Evolutionary conservation across 768 basidiomycete genomes (phyloP), one percentile per base, ranked within the genome.

Genomic region (Mycena rosella): DNA sequence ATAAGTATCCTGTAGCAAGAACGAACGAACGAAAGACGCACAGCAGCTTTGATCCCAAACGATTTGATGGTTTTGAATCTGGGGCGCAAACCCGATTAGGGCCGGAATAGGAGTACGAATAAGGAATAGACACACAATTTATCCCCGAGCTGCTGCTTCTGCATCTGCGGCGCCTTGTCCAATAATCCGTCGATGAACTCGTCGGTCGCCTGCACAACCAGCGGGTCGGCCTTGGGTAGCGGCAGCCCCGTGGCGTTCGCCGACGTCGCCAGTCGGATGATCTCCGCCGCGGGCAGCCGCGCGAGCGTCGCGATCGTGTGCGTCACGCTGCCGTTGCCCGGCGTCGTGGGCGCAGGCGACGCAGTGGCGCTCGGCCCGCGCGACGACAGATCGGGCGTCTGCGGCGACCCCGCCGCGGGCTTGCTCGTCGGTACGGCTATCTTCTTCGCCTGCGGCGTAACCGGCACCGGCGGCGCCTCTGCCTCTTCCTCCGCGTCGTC

Each of bases 131-230:
- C 88, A 65, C 72, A 92, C 86, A 95, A 79, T 78, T 94, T 94
- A 74, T 93, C 92, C 45, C 92, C 92, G 24, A 97, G 77, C 68
- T 86, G 82, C 77, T 96, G 95, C 77, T 96, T 96, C 82, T 93
- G 90, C 55, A 80, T 77, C 49, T 86, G 85, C 40, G 82, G 72
- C 13, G 87, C 82, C 74, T 89, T 88, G 34, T 86, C 87, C 53
- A 84, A 72, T 27, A 93, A 73, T 26, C 83, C 79, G 74, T 93
- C 88, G 54, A 95, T 82, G 73, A 94, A 96, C 51, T 88, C 85
- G 71, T 94, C 89, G 4, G 92, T 93, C 2, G 88, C 85, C 72
- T 88, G 85, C 45, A 90, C 82, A 2, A 92, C 88, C 29, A 89
- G 73, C 4, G 90, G 86, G 76, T 95, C 94, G 30, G 89, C 85